Evolutionary conservation across 257 asterid species (phyloP).

Genomic region (Solanum medicagineum): DNA sequence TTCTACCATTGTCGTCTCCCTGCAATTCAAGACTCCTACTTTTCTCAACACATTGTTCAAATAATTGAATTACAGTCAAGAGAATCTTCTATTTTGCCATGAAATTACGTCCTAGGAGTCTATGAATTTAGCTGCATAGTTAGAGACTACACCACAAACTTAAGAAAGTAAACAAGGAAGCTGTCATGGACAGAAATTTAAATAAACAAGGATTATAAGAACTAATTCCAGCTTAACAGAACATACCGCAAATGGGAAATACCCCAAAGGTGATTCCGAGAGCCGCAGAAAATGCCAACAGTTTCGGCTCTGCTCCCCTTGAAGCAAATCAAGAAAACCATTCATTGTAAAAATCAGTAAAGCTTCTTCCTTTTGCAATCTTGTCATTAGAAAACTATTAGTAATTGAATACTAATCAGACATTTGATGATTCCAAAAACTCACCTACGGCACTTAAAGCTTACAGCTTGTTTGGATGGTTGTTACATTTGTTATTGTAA

Average conservation of each 20-base stretch:
- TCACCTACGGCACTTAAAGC: background rate
- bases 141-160: background rate
- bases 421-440: background rate
- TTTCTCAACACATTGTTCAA: background rate
- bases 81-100: background rate
- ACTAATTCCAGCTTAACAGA: background rate
- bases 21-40: background rate
- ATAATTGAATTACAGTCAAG: background rate
- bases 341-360: background rate
- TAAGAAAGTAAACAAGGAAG: background rate
- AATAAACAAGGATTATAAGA: background rate
- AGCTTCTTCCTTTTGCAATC: background rate
- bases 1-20: background rate
- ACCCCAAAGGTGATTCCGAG: slow-evolving; percentile 74
- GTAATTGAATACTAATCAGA: background rate
- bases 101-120: background rate
- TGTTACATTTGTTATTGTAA: background rate
- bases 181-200: background rate
- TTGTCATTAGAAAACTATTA: background rate
- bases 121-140: background rate
- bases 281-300: slow-evolving; percentile 78
- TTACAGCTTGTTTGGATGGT: background rate
- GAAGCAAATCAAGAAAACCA: background rate
- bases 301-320: slow-evolving; percentile 94
- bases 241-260: slow-evolving; percentile 83